phyloP scores from a whole-genome alignment of 306 rosid species.

The Lagenaria siceraria region DNA sequence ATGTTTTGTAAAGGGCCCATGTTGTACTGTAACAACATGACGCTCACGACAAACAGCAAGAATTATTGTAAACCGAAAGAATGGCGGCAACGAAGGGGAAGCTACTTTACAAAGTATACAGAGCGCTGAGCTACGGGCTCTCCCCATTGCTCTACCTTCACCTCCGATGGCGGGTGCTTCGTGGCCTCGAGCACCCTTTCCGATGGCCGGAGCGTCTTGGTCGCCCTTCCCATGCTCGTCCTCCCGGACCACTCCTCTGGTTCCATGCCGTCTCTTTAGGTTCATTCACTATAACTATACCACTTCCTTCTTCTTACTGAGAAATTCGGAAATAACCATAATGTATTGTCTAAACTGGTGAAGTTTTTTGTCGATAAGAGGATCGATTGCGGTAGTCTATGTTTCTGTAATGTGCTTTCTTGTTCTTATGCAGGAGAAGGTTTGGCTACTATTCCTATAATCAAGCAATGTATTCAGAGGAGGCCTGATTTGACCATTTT shows the following conservation, averaged over 20 bases:
- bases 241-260: constrained; percentile 65
- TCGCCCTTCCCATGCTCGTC: constrained; percentile 50
- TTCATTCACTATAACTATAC: not conserved
- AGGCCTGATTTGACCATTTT: constrained; percentile 58
- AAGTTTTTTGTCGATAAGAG: not conserved
- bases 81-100: constrained; percentile 29
- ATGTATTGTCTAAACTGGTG: not conserved
- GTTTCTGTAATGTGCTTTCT: not conserved
- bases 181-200: constrained; percentile 46
- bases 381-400: not conserved
- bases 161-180: constrained; percentile 49
- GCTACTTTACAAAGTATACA: constrained; percentile 45
- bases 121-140: constrained; percentile 44
- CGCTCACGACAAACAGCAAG: not conserved
- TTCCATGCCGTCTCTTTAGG: constrained; percentile 90
- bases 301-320: not conserved
- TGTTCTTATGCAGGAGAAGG: constrained; percentile 58
- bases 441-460: constrained; percentile 68
- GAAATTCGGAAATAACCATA: not conserved
- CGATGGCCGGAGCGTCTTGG: constrained; percentile 88
- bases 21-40: not conserved
- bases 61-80: not conserved
- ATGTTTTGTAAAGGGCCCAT: not conserved
- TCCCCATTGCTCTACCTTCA: constrained; percentile 58
- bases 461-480: constrained; percentile 48